These are phyloP conservation scores for Kondoa malvinella DNA, from an alignment of 768 basidiomycete genomes.

Conservation along the genomic window DNA sequence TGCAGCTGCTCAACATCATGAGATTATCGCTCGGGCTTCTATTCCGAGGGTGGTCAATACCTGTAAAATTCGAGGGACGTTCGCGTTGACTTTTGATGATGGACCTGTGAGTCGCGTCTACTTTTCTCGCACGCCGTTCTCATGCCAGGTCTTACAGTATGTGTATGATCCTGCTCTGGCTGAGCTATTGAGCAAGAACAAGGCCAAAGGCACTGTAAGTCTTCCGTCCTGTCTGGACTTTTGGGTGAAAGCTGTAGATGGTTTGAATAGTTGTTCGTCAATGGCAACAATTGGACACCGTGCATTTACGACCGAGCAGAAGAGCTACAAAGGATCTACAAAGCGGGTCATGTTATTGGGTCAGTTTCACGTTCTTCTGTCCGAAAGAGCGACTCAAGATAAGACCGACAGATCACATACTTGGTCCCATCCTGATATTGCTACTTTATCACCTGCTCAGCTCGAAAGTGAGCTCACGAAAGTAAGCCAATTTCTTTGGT, in stretches of 20 bases:
- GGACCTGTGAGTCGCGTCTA: too few species aligned
- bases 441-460: slow-evolving; percentile 14
- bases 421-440: slow-evolving; percentile 20
- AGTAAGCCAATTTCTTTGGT: not conserved
- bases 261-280: slow-evolving; percentile 10
- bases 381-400: too few species aligned
- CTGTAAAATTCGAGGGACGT: too few species aligned
- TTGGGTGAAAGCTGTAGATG: not conserved
- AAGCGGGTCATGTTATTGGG: slow-evolving; percentile 1
- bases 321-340: not conserved
- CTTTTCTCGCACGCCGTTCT: too few species aligned
- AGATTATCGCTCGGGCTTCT: too few species aligned
- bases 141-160: too few species aligned
- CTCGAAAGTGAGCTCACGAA: slow-evolving; percentile 21
- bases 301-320: slow-evolving; percentile 19
- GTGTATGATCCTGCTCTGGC: not conserved
- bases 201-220: not conserved
- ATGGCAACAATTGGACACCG: slow-evolving; percentile 22
- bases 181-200: not conserved
- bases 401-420: not conserved
- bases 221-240: not conserved
- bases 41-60: too few species aligned
- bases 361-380: not conserved
- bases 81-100: too few species aligned
- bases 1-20: too few species aligned